These are phyloP conservation scores for Cyberlindnera suaveolens DNA, from an alignment of 805 yeast species.

Conservation along the genomic window DNA sequence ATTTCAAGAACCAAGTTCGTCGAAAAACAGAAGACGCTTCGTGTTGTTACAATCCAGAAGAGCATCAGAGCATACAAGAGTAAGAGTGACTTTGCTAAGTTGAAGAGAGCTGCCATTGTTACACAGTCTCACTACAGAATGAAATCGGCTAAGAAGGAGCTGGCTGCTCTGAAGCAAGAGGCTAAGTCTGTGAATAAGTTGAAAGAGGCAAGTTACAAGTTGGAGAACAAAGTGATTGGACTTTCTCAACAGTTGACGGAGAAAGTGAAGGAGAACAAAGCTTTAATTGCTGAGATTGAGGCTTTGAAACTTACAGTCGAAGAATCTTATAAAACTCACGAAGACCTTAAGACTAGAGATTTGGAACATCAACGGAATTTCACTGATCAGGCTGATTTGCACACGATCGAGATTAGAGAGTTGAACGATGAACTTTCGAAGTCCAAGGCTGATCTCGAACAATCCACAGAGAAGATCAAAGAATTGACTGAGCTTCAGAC, in stretches of 20 bases:
- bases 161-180: conserved; percentile 64
- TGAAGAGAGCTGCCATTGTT: conserved; percentile 51
- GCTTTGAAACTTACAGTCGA: conserved; percentile 43
- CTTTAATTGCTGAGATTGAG: conserved; percentile 56
- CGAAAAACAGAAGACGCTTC: conserved; percentile 45
- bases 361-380: conserved; percentile 42
- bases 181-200: conserved; percentile 88
- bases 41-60: conserved; percentile 71
- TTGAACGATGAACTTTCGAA: conserved; percentile 50
- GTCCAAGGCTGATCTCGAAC: conserved; percentile 50
- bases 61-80: conserved; percentile 62
- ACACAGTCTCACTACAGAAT: conserved; percentile 79
- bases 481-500: conserved; percentile 56
- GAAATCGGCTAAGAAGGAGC: conserved; percentile 60
- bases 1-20: conserved; percentile 46
- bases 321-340: conserved; percentile 48
- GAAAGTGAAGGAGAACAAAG: conserved; percentile 78
- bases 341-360: conserved; percentile 48
- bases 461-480: conserved; percentile 53
- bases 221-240: conserved; percentile 97
- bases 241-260: conserved; percentile 78
- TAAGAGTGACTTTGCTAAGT: conserved; percentile 43
- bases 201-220: conserved; percentile 84
- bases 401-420: conserved; percentile 39
- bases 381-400: conserved; percentile 39